These are phyloP conservation scores for Allantophomopsis lycopodina DNA, from an alignment of 2,329 filamentous ascomycete genomes.

Conservation along the genomic window DNA sequence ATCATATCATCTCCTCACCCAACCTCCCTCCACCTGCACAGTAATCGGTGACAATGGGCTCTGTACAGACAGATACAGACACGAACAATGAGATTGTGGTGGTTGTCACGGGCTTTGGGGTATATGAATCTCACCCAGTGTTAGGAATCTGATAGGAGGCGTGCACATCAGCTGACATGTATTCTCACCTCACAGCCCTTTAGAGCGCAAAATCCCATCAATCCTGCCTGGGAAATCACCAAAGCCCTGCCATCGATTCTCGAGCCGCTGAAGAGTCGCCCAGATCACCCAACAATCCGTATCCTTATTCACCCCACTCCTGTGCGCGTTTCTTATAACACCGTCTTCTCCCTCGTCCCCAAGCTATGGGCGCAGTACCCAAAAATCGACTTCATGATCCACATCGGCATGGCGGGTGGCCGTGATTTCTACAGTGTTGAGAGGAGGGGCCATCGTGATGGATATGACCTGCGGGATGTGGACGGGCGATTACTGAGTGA, in stretches of 20 bases:
- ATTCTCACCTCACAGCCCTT: constrained; percentile 45
- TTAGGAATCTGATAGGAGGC: neutral
- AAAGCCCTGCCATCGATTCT: constrained; percentile 51
- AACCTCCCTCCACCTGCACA: neutral
- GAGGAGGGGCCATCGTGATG: constrained; percentile 53
- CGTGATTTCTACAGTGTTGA: constrained; percentile 59
- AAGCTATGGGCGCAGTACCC: constrained; percentile 26
- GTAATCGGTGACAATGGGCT: constrained; percentile 7
- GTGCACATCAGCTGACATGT: neutral
- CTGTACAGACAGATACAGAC: neutral
- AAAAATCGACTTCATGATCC: constrained; percentile 53
- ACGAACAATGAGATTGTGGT: constrained; percentile 36
- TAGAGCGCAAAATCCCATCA: constrained; percentile 53
- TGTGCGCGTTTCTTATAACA: constrained; percentile 57
- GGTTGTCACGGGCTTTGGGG: constrained; percentile 47
- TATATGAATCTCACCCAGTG: constrained; percentile 22
- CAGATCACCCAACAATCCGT: constrained; percentile 33
- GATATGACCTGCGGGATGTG: constrained; percentile 59
- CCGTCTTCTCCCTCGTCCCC: constrained; percentile 50
- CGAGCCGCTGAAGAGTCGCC: constrained; percentile 17
- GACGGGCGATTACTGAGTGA: constrained; percentile 41
- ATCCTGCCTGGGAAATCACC: constrained; percentile 73
- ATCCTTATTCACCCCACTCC: constrained; percentile 52
- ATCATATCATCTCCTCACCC: neutral
- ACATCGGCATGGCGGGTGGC: constrained; percentile 66